Base-by-base conservation (phyloP, 306 rosid species). In the Rosa chinensis region DNA sequence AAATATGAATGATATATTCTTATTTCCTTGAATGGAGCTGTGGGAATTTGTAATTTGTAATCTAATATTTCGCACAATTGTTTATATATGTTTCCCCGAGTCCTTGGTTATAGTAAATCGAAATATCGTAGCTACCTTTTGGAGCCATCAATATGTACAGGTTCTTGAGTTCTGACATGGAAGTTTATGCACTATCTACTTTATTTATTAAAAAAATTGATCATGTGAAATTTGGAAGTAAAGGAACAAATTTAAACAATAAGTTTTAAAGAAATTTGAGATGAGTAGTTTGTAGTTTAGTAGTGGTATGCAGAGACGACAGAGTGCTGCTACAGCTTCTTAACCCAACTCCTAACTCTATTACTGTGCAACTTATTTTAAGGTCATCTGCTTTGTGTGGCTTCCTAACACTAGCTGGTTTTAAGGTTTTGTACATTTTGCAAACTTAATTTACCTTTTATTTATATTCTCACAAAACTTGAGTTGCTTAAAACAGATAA, bases 341-440 rank as follows among this genome's bases (percentile, higher is more conserved):
- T 58, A 21, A 58, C 64, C 64, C 32, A 58, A 58, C 64, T 56
- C 28, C 63, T 1, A n/a, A 56, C 28, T 8, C 63, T 56, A 1
- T 6, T 43, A 8, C 62, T 2, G 25, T 55, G 4, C 3, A 20
- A 18, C 62, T 20, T 55, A 20, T 2, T 20, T 6, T 21, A n/a
- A 56, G 63, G 28, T 56, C 63, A 56, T 56, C 28, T n/a, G 63
- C 63, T 56, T 56, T 56, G 5, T n/a, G 63, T 56, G 63, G 63
- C 63, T 56, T 58, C 64, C 32, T 21, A 58, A 58, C 64, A 3
- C 64, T n/a, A 10, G 64, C 25, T 55, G 10, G 11, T 20, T 53
- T 55, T 58, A 21, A 58, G 64, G 64, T 55, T 9, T 9, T 58
- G 5, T n/a, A 58, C 64, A 56, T 55, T 55, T 55, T 20, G 0